Conservation (phyloP, 2,329 filamentous ascomycete species). For the Calonectria hongkongensis region DNA sequence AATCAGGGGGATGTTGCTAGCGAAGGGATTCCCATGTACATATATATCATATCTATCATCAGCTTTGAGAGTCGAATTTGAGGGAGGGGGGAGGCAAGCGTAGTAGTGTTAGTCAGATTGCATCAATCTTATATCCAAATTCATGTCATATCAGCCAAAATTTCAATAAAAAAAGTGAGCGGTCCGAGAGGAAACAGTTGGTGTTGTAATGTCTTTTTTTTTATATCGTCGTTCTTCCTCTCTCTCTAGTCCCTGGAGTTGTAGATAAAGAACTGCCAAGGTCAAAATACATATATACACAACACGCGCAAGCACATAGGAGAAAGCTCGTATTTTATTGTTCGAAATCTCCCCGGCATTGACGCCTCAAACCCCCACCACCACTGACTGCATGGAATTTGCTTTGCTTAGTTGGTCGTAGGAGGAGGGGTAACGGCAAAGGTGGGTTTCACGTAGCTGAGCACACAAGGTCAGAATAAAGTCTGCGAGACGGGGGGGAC, state of each 20-base stretch:
- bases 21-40: background rate
- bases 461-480: background rate
- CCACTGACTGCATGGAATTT: constrained; percentile 26
- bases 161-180: background rate
- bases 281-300: constrained; percentile 54
- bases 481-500: background rate
- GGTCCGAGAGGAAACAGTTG: background rate
- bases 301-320: constrained; percentile 36
- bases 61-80: background rate
- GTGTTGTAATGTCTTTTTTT: constrained; percentile 42
- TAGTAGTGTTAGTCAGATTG: constrained; percentile 2
- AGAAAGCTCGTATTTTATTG: constrained; percentile 20
- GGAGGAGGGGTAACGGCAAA: constrained; percentile 82
- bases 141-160: background rate
- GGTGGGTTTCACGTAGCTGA: constrained; percentile 87
- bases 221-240: constrained; percentile 41
- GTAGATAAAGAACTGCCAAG: constrained; percentile 37
- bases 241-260: constrained; percentile 25
- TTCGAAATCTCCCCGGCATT: constrained; percentile 21
- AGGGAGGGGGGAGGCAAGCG: background rate
- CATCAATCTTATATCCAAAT: background rate
- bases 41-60: background rate
- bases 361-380: constrained; percentile 10
- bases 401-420: constrained; percentile 72
- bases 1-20: background rate